Evolutionary conservation across 1,139 yeast species (phyloP).

Genomic region (Yamadazyma epiphylla): DNA sequence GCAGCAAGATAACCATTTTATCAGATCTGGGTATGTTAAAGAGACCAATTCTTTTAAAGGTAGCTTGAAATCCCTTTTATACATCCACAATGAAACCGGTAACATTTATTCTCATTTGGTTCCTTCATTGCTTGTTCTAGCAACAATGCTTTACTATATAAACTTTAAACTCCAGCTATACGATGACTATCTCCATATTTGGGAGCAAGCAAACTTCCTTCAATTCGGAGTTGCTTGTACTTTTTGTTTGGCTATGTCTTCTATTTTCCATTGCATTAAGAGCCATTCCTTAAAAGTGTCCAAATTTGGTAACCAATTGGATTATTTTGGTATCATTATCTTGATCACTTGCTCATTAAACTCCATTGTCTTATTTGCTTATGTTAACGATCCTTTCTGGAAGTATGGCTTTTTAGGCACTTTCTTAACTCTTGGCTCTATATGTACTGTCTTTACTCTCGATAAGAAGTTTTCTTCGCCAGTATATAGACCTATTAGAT

Average conservation of each 20-base stretch:
- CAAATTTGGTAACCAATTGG: slow-evolving; percentile 72
- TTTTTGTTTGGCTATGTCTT: slow-evolving; percentile 68
- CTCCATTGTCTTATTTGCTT: slow-evolving; percentile 67
- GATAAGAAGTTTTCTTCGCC: slow-evolving; percentile 63
- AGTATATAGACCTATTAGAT: slow-evolving; percentile 72
- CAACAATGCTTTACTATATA: slow-evolving; percentile 19
- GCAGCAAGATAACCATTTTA: slow-evolving; percentile 85
- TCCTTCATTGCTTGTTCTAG: slow-evolving; percentile 52
- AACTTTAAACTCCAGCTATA: slow-evolving; percentile 34
- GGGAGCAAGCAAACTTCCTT: slow-evolving; percentile 37
- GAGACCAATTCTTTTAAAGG: slow-evolving; percentile 54
- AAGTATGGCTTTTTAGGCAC: slow-evolving; percentile 44
- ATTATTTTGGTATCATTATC: slow-evolving; percentile 81
- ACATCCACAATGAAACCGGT: slow-evolving; percentile 80
- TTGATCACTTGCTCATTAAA: slow-evolving; percentile 73
- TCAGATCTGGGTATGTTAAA: slow-evolving; percentile 69
- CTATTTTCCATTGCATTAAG: slow-evolving; percentile 73
- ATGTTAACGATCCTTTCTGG: slow-evolving; percentile 44
- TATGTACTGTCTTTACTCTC: slow-evolving; percentile 64
- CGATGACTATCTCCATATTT: slow-evolving; percentile 32
- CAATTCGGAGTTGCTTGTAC: slow-evolving; percentile 41
- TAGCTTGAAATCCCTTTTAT: slow-evolving; percentile 56
- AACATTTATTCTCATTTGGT: slow-evolving; percentile 79
- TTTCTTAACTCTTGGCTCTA: slow-evolving; percentile 52
- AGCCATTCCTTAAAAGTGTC: slow-evolving; percentile 66